These are phyloP conservation scores for Lantana camara DNA, from an alignment of 257 asterid species.

Conservation along the genomic window DNA sequence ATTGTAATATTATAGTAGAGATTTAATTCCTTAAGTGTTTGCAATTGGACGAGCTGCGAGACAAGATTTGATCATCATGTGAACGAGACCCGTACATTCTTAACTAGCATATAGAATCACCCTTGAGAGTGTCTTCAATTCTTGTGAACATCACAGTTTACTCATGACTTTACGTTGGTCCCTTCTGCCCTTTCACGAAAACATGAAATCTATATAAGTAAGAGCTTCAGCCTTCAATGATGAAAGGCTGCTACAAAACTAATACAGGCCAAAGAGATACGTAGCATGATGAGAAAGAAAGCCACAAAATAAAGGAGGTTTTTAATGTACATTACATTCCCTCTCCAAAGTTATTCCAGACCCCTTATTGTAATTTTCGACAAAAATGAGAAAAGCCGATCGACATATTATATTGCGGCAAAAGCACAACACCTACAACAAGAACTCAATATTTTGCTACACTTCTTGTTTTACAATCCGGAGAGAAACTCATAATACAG, in stretches of 20 bases:
- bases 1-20: too few relatives aligned
- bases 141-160: neutral
- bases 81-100: too few relatives aligned
- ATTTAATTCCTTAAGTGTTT: too few relatives aligned
- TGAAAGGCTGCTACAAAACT: neutral
- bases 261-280: neutral
- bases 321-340: neutral
- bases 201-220: neutral
- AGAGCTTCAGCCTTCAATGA: neutral
- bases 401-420: neutral
- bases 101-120: too few relatives aligned
- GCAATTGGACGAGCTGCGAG: too few relatives aligned
- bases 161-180: neutral
- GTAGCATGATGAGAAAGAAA: neutral
- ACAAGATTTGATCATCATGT: too few relatives aligned
- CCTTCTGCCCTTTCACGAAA: neutral
- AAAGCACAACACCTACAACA: slow-evolving; percentile 9
- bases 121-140: too few relatives aligned
- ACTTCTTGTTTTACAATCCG: slow-evolving; percentile 1
- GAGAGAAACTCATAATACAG: neutral
- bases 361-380: neutral
- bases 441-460: neutral
- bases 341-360: neutral
- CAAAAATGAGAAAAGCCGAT: neutral
- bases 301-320: neutral